These are phyloP conservation scores for Cenchrus fungigraminus DNA, from an alignment of 176 grass and related monocot species.

Conservation along the genomic window DNA sequence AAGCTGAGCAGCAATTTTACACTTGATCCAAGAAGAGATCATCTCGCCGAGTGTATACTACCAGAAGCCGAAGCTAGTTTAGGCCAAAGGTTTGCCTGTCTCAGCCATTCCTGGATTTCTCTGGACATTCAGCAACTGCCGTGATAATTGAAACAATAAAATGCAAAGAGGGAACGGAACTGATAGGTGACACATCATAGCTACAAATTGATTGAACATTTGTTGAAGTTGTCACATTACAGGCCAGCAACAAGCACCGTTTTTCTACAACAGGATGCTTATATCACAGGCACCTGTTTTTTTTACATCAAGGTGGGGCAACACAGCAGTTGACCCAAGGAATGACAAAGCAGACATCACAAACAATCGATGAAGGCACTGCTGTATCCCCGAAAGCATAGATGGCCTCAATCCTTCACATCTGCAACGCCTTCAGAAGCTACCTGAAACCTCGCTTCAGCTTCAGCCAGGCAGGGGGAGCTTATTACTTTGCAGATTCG, in stretches of 20 bases:
- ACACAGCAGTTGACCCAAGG: constrained; percentile 3
- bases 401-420: constrained; percentile 68
- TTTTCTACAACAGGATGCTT: constrained; percentile 34
- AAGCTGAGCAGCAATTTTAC: not conserved
- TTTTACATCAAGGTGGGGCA: constrained; percentile 15
- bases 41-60: not conserved
- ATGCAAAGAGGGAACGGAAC: too few species aligned
- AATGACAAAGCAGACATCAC: not conserved
- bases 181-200: too few species aligned
- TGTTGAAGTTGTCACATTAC: constrained; percentile 26
- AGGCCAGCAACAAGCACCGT: constrained; percentile 1
- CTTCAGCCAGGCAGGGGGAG: constrained; percentile 86
- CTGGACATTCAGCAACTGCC: too few species aligned
- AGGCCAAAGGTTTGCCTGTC: not conserved
- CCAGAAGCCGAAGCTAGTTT: not conserved
- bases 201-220: not conserved
- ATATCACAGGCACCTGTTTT: not conserved
- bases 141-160: not conserved
- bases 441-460: constrained; percentile 81
- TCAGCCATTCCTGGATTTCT: not conserved
- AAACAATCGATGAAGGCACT: too few species aligned
- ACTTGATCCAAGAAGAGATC: not conserved
- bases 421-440: constrained; percentile 70
- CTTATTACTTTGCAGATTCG: constrained; percentile 86
- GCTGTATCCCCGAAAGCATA: too few species aligned